Evolutionary conservation across 768 basidiomycete species (phyloP), one percentile per base, ranked within the genome.

Genomic region (Xerocomellus dryophilus): DNA sequence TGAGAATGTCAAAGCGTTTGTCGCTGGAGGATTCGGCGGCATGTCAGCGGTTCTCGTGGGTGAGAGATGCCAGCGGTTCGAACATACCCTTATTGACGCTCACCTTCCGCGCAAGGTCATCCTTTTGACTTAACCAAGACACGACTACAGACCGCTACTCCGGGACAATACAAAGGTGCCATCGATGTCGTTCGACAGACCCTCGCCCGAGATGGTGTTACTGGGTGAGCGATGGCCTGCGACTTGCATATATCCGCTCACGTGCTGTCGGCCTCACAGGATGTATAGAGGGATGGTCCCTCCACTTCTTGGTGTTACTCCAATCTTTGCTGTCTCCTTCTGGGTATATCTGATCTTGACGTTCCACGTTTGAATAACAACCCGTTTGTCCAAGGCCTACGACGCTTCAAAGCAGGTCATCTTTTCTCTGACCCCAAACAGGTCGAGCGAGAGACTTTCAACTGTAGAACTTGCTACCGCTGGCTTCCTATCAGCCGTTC

Each of bases 51-150:
- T 97, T 14, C 79, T 96, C 23, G 94, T 97, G 57, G 94, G 93
- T 93, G 53, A 64, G 90, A 50, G 25, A 50, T 15, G 27, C 29
- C 29, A 29, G 11, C 23, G 25, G 15, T 31, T 46, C 11, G 32
- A 43, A 21, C 11, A 21, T 29, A 23, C 15, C 27, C 25, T 43
- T 15, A 35, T 27, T 42, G 46, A 53, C 20, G 14, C 59, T 62
- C 50, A 64, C 39, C 21, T 36, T 47, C 44, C 34, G 23, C 59
- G 17, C 54, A 55, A 92, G 96, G 97, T 2, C 97, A 99, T 67
- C 97, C 97, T 9, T 99, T 98, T 69, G 97, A 99, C 74, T 76
- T 98, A 65, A 97, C 92, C 54, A 95, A 95, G 76, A 93, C 91
- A n/a, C 82, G 96, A 41, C 71, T 99, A 56, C 97, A 99, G 73